Evolutionary conservation across 179 eudicot species (phyloP).

Genomic region (Corrigiola litoralis): DNA sequence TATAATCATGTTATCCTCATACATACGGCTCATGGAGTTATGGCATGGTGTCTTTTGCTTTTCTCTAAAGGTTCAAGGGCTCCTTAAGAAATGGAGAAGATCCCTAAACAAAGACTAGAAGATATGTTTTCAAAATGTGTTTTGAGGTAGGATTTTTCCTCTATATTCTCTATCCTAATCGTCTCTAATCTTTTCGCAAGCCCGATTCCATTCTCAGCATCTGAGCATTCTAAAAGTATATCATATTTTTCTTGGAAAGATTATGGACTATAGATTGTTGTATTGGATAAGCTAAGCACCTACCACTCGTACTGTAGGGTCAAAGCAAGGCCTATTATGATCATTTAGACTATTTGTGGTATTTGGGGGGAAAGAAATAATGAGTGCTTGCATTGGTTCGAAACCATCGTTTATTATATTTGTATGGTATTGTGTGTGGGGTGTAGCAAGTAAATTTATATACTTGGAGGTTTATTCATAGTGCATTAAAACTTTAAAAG

Average conservation of each 20-base stretch:
- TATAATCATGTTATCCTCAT: too few relatives aligned
- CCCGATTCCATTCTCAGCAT: slow-evolving; percentile 1
- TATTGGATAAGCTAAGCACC: slow-evolving; percentile 10
- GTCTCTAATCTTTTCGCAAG: not conserved
- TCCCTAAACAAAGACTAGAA: too few relatives aligned
- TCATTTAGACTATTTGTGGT: not conserved
- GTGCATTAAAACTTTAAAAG: too few relatives aligned
- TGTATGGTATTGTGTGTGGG: too few relatives aligned
- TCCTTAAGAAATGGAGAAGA: not conserved
- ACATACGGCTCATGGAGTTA: not conserved
- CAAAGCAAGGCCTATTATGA: not conserved
- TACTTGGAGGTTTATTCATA: too few relatives aligned
- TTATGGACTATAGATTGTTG: not conserved
- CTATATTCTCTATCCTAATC: not conserved
- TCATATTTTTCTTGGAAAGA: slow-evolving; percentile 6
- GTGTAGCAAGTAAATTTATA: too few relatives aligned
- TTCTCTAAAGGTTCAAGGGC: slow-evolving; percentile 9
- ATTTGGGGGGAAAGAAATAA: too few relatives aligned
- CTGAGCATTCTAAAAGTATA: not conserved
- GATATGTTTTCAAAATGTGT: slow-evolving; percentile 2
- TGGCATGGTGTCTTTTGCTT: slow-evolving; percentile 13
- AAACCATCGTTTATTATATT: too few relatives aligned
- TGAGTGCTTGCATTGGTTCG: too few relatives aligned
- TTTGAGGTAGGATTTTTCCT: not conserved
- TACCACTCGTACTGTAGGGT: too few relatives aligned